phyloP scores from a whole-genome alignment of 1,284 basidiomycete species.

The Heliocybe sulcata region DNA sequence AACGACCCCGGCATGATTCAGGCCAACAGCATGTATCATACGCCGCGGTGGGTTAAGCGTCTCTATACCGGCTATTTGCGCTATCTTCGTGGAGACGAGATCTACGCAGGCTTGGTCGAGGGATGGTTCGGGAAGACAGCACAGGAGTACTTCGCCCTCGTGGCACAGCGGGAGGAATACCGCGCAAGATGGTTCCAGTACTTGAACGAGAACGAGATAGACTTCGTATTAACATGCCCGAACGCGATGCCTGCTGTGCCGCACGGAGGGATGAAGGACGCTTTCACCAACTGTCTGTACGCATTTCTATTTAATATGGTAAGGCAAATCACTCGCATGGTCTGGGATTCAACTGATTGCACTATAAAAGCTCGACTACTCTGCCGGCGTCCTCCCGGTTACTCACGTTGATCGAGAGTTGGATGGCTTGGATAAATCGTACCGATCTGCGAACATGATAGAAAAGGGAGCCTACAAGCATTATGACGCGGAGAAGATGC shows the following conservation, averaged over 20 bases:
- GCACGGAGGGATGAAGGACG: slow-evolving; percentile 32
- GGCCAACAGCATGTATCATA: slow-evolving; percentile 17
- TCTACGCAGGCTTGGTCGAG: slow-evolving; percentile 32
- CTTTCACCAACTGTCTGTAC: slow-evolving; percentile 34
- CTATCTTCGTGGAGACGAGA: slow-evolving; percentile 28
- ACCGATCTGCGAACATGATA: slow-evolving; percentile 23
- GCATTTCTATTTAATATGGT: slow-evolving; percentile 34
- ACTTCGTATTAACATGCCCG: slow-evolving; percentile 55
- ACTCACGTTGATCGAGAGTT: slow-evolving; percentile 37
- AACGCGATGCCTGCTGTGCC: slow-evolving; percentile 50
- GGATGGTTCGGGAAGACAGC: slow-evolving; percentile 33
- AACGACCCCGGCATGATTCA: slow-evolving; percentile 34
- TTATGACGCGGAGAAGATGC: slow-evolving; percentile 63
- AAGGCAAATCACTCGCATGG: neutral
- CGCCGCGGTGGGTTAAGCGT: slow-evolving; percentile 33
- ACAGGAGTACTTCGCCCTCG: slow-evolving; percentile 35
- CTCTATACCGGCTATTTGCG: slow-evolving; percentile 28
- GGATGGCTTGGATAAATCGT: slow-evolving; percentile 30
- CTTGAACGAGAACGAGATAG: slow-evolving; percentile 46
- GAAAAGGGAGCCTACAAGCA: slow-evolving; percentile 33
- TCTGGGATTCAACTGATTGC: neutral
- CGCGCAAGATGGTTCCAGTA: slow-evolving; percentile 35
- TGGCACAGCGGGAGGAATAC: slow-evolving; percentile 34
- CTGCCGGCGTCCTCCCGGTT: slow-evolving; percentile 54
- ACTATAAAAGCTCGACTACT: slow-evolving; percentile 35